Evolutionary conservation across 2,329 filamentous ascomycete genomes (phyloP).

Genomic region (Microdochium paspali): DNA sequence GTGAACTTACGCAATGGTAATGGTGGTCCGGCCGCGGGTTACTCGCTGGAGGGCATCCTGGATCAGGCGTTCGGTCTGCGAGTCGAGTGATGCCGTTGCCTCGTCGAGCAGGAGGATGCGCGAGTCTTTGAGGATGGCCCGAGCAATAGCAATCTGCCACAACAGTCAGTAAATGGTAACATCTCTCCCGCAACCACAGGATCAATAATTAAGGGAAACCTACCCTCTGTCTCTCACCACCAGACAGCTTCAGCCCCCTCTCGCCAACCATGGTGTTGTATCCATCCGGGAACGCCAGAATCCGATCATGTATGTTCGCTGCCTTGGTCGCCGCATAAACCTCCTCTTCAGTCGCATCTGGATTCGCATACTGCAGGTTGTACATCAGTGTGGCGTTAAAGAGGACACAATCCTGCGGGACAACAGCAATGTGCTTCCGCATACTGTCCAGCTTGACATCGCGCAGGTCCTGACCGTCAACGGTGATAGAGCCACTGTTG

Average conservation of each 20-base stretch:
- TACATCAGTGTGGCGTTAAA: conserved; percentile 51
- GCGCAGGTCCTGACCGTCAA: conserved; percentile 48
- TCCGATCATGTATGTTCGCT: conserved; percentile 49
- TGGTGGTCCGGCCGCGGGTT: conserved; percentile 38
- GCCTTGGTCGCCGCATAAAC: conserved; percentile 44
- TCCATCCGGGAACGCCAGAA: conserved; percentile 40
- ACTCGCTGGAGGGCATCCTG: conserved; percentile 41
- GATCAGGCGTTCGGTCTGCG: conserved; percentile 48
- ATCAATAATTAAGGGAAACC: conserved; percentile 4
- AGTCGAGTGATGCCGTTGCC: conserved; percentile 60
- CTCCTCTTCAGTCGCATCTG: conserved; percentile 44
- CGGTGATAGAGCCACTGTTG: conserved; percentile 37
- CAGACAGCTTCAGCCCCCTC: conserved; percentile 31
- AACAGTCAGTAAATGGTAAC: neutral
- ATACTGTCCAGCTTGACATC: conserved; percentile 31
- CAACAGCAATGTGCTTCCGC: conserved; percentile 43
- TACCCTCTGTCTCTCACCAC: conserved; percentile 51
- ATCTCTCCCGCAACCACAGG: neutral
- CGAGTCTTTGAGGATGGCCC: conserved; percentile 59
- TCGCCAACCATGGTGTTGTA: conserved; percentile 17
- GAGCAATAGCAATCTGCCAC: conserved; percentile 41
- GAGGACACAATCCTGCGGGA: conserved; percentile 44
- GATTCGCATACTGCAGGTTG: conserved; percentile 47
- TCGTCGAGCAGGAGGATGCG: conserved; percentile 64
- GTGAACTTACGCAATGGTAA: conserved; percentile 36